Percentiles rank a stretch among this genome's conserved stretches.
Conservation (phyloP, 163 green algal genomes). For the Scenedesmus sp. region DNA sequence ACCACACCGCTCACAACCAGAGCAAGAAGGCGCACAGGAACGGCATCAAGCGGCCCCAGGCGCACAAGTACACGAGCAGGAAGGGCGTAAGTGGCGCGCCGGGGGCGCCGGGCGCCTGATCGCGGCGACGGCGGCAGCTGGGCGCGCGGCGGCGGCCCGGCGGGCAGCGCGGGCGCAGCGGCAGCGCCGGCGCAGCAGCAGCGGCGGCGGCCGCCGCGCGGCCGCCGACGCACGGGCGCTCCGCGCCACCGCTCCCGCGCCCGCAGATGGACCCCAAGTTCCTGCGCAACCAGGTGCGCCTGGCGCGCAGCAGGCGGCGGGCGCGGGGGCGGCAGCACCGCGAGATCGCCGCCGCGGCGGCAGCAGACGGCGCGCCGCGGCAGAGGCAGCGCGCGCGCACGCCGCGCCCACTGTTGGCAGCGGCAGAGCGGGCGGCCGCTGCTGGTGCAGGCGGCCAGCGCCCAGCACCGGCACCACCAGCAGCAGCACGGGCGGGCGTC, state of each 20-base stretch:
- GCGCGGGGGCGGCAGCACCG: not conserved
- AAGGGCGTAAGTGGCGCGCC: constrained; percentile 81
- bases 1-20: constrained; percentile 94
- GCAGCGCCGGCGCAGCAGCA: no score
- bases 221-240: no score
- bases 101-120: not conserved
- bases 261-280: constrained; percentile 99
- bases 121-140: no score
- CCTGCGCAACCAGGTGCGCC: constrained; percentile 87
- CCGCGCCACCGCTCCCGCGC: not conserved
- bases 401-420: no score
- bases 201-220: not conserved
- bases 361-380: no score
- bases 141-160: not conserved
- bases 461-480: not conserved
- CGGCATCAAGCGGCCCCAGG: constrained; percentile 98
- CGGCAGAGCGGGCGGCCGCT: no score
- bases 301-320: not conserved
- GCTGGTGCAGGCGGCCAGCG: no score
- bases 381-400: no score
- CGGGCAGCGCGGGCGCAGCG: not conserved
- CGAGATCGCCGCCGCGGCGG: no score
- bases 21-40: constrained; percentile 96
- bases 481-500: not conserved
- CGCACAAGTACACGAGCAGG: constrained; percentile 79